These are phyloP conservation scores for Candida vaughaniae DNA, from an alignment of 805 yeast genomes.

Conservation along the genomic window DNA sequence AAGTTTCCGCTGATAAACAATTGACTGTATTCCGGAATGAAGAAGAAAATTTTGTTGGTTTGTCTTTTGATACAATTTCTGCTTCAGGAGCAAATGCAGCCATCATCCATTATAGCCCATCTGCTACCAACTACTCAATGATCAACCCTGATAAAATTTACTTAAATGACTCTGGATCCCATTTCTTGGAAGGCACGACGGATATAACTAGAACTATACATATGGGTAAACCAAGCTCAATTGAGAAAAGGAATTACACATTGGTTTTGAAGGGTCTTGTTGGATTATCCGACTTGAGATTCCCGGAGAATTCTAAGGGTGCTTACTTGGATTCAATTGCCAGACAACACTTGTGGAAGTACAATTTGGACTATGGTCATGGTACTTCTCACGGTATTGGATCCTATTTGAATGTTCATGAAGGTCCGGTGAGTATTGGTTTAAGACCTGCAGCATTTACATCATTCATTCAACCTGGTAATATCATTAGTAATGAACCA, in stretches of 20 bases:
- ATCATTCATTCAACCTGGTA: conserved; percentile 48
- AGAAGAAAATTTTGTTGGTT: conserved; percentile 55
- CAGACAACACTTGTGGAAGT: conserved; percentile 55
- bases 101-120: conserved; percentile 71
- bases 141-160: conserved; percentile 65
- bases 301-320: conserved; percentile 58
- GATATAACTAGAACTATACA: conserved; percentile 64
- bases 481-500: conserved; percentile 59
- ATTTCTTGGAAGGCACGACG: conserved; percentile 83
- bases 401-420: conserved; percentile 60
- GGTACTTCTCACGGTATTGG: conserved; percentile 70
- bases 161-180: conserved; percentile 88
- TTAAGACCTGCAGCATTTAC: conserved; percentile 50
- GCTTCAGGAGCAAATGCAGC: conserved; percentile 79
- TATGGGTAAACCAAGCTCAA: conserved; percentile 46
- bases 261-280: conserved; percentile 59
- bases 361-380: conserved; percentile 59
- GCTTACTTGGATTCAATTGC: conserved; percentile 55
- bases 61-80: conserved; percentile 72
- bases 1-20: conserved; percentile 58
- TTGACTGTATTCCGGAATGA: conserved; percentile 33
- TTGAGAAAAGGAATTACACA: conserved; percentile 51
- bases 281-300: conserved; percentile 46
- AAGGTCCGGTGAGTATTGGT: conserved; percentile 64
- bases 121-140: conserved; percentile 37